Evolutionary conservation across 768 basidiomycete species (phyloP).

Genomic region (Hypsizygus marmoreus): DNA sequence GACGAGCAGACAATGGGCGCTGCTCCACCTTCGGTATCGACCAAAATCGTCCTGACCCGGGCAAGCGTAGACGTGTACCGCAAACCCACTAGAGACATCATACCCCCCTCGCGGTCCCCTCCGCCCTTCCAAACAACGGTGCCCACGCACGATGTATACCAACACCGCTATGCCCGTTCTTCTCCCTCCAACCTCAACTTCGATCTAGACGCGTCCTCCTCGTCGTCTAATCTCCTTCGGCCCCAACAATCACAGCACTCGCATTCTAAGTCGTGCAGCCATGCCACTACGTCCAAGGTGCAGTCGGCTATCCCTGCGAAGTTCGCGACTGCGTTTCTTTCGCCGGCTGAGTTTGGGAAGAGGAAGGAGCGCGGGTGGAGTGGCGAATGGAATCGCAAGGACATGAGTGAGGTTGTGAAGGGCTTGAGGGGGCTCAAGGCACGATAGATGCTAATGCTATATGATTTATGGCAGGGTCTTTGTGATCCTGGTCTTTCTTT

Average conservation of each 20-base stretch:
- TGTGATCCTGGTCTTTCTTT: no score
- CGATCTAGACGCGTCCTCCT: background rate
- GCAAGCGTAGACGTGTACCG: background rate
- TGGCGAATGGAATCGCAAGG: slow-evolving; percentile 35
- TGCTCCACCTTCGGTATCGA: background rate
- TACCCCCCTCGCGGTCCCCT: slow-evolving; percentile 10
- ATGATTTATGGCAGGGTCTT: no score
- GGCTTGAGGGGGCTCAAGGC: slow-evolving; percentile 20
- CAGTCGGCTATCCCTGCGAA: no score
- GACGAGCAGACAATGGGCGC: background rate
- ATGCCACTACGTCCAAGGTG: no score
- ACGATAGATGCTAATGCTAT: slow-evolving; percentile 10
- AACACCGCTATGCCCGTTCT: slow-evolving; percentile 5
- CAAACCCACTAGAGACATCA: slow-evolving; percentile 14
- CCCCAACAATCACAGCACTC: background rate
- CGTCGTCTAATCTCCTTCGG: background rate
- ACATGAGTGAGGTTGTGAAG: slow-evolving; percentile 26
- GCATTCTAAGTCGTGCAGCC: slow-evolving; percentile 9
- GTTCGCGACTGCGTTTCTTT: no score
- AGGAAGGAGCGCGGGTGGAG: slow-evolving; percentile 31
- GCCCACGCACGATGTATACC: background rate
- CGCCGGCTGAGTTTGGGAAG: slow-evolving; percentile 7
- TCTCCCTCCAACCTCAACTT: slow-evolving; percentile 5
- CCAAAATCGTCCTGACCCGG: background rate
- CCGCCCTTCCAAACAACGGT: slow-evolving; percentile 15